A percentile compares a stretch with the other conserved stretches of the same genome.
These are phyloP conservation scores for Schizosaccharomyces lindneri DNA, from an alignment of 805 yeast genomes.

Conservation along the genomic window DNA sequence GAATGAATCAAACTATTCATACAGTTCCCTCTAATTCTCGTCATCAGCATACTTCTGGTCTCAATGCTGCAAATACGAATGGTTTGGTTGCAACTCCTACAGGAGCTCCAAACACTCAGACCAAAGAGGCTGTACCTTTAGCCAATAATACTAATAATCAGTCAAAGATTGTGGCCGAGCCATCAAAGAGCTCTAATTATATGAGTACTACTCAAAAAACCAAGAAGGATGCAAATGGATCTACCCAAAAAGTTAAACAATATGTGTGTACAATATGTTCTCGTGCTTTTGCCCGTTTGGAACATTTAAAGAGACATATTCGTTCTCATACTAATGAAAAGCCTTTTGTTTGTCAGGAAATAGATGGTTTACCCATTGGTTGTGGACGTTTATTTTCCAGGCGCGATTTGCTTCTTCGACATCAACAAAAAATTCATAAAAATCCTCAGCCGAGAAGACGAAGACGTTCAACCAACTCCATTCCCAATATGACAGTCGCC, in stretches of 20 bases:
- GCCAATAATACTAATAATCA: too few relatives aligned
- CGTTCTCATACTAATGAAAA: constrained; percentile 87
- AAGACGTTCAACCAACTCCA: background rate
- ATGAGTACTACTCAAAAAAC: background rate
- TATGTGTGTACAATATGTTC: constrained; percentile 77
- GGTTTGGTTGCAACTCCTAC: too few relatives aligned
- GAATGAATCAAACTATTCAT: too few relatives aligned
- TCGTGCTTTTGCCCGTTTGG: constrained; percentile 82
- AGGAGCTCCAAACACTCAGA: too few relatives aligned
- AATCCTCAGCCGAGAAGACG: background rate
- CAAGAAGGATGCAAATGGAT: constrained; percentile 23
- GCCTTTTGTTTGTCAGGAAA: constrained; percentile 87
- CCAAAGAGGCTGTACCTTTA: too few relatives aligned
- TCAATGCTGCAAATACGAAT: too few relatives aligned
- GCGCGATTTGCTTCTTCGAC: constrained; percentile 38
- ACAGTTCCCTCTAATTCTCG: too few relatives aligned
- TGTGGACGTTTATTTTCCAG: constrained; percentile 15
- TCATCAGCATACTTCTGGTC: too few relatives aligned
- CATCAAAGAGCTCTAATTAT: background rate
- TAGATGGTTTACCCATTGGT: constrained; percentile 88
- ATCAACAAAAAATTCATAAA: constrained; percentile 71
- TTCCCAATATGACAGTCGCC: background rate
- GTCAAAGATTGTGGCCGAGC: too few relatives aligned
- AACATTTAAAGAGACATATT: constrained; percentile 82
- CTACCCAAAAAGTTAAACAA: constrained; percentile 65